Percentiles rank a stretch among this genome's conserved stretches.
Evolutionary conservation across 2,329 filamentous ascomycete species (phyloP).

Genomic region (Pseudogymnoascus destructans): DNA sequence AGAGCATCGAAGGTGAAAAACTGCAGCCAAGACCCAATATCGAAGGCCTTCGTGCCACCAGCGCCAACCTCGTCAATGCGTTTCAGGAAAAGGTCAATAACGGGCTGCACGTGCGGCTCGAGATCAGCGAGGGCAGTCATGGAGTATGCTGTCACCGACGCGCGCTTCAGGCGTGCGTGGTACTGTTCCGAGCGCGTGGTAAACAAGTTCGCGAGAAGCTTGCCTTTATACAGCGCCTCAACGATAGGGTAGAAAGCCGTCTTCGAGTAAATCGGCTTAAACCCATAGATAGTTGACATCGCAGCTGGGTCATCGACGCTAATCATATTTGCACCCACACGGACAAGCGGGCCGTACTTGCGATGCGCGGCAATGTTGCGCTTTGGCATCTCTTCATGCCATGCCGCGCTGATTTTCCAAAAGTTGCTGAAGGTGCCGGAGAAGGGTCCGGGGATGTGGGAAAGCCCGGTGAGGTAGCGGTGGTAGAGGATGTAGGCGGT

Average conservation of each 20-base stretch:
- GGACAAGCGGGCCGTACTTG: conserved; percentile 31
- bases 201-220: conserved; percentile 2
- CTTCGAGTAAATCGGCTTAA: conserved; percentile 26
- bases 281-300: conserved; percentile 30
- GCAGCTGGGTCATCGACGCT: conserved; percentile 30
- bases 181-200: conserved; percentile 2
- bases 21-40: conserved; percentile 31
- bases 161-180: not conserved
- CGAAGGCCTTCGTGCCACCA: conserved; percentile 19
- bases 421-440: conserved; percentile 30
- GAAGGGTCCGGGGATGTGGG: conserved; percentile 32
- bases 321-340: conserved; percentile 34
- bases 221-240: conserved; percentile 20
- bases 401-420: conserved; percentile 25
- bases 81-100: conserved; percentile 29
- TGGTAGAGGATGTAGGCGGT: not conserved
- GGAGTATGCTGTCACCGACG: conserved; percentile 29
- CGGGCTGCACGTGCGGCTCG: conserved; percentile 33
- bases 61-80: conserved; percentile 20
- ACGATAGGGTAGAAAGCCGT: conserved; percentile 14
- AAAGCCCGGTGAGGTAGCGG: not conserved
- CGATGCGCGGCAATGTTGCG: conserved; percentile 30
- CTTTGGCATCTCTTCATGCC: conserved; percentile 27
- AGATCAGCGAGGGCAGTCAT: conserved; percentile 34
- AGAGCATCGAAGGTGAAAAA: conserved; percentile 36